phyloP scores from a whole-genome alignment of 1,284 basidiomycete species.

The Volvariella volvacea region DNA sequence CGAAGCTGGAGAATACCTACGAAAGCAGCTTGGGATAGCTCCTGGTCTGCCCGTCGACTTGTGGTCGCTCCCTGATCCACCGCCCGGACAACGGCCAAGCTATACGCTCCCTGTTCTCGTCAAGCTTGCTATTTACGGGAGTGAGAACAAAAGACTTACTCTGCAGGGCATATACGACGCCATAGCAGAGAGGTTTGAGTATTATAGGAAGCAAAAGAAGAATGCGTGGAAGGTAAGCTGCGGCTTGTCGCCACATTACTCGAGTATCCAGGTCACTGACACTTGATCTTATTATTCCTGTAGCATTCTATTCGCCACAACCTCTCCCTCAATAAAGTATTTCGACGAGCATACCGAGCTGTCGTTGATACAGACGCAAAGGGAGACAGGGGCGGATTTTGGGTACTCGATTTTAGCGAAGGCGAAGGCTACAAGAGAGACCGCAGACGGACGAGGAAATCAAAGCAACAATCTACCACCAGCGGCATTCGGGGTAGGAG shows the following conservation, averaged over 20 bases:
- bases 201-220: constrained; percentile 42
- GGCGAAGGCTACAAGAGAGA: constrained; percentile 59
- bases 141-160: constrained; percentile 47
- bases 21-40: constrained; percentile 37
- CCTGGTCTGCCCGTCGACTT: constrained; percentile 36
- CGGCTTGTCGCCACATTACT: too few relatives aligned
- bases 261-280: constrained; percentile 4
- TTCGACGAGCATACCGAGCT: constrained; percentile 55
- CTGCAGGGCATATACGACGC: constrained; percentile 59
- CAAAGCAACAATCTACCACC: too few relatives aligned
- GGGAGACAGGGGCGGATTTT: constrained; percentile 64
- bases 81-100: constrained; percentile 42
- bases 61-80: constrained; percentile 44
- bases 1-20: constrained; percentile 35
- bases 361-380: constrained; percentile 45
- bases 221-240: constrained; percentile 60
- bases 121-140: constrained; percentile 66
- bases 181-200: constrained; percentile 52
- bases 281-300: constrained; percentile 6
- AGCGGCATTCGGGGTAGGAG: too few relatives aligned
- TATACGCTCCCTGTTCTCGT: constrained; percentile 53
- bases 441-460: constrained; percentile 39
- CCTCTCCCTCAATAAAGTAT: constrained; percentile 80
- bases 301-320: constrained; percentile 89
- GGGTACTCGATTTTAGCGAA: constrained; percentile 54